Evolutionary conservation across 1,284 basidiomycete genomes (phyloP).

Genomic region (Bondarzewia mesenterica): DNA sequence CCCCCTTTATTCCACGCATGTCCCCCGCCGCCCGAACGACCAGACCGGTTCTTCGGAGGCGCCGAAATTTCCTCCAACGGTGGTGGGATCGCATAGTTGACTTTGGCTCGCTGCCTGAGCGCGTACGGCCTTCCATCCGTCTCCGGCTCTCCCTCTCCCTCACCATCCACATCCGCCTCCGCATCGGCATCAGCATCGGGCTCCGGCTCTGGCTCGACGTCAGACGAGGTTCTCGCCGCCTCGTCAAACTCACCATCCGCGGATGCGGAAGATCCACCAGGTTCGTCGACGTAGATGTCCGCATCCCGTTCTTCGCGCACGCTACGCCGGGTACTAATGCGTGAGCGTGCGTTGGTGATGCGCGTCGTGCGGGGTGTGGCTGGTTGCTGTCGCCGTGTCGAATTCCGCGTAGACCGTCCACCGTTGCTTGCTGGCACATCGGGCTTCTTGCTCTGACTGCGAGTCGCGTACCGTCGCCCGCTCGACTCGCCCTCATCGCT

Average conservation of each 20-base stretch:
- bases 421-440: conserved; percentile 16
- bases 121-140: conserved; percentile 45
- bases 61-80: conserved; percentile 62
- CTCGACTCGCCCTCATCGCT: conserved; percentile 37
- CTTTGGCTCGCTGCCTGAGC: conserved; percentile 52
- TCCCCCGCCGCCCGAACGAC: conserved; percentile 16
- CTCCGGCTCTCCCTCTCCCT: conserved; percentile 32
- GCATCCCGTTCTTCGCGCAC: conserved; percentile 31
- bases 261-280: conserved; percentile 39
- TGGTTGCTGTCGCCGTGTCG: conserved; percentile 10
- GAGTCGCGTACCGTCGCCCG: conserved; percentile 24
- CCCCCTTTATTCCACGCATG: conserved; percentile 24
- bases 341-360: conserved; percentile 7
- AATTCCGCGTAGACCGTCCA: conserved; percentile 19
- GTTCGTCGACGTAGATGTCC: conserved; percentile 40
- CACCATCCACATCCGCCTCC: conserved; percentile 34
- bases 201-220: conserved; percentile 25
- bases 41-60: conserved; percentile 24
- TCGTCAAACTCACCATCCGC: conserved; percentile 53
- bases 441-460: conserved; percentile 28
- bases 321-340: conserved; percentile 17
- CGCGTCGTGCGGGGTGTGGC: conserved; percentile 4
- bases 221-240: conserved; percentile 24
- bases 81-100: conserved; percentile 74
- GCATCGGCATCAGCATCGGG: conserved; percentile 34